Evolutionary conservation across 176 grass and related monocot species (phyloP).

Genomic region (Zoysia japonica): DNA sequence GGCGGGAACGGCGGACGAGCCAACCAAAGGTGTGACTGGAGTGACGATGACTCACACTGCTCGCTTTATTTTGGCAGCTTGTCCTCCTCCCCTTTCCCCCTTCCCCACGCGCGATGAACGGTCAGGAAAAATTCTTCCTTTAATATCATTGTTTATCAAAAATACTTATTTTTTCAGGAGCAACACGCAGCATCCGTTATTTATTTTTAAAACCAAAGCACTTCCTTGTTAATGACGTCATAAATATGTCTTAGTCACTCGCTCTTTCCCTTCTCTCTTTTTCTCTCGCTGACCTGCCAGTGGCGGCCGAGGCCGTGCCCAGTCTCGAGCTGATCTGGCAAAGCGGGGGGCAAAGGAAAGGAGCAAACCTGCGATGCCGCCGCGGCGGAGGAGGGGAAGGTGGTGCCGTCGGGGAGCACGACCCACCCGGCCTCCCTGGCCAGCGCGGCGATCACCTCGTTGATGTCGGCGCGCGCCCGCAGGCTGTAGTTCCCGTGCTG

Average conservation of each 20-base stretch:
- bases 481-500: conserved; percentile 90
- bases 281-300: neutral
- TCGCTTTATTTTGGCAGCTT: neutral
- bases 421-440: conserved; percentile 62
- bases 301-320: neutral
- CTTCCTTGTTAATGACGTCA: conserved; percentile 14
- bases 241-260: neutral
- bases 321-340: neutral
- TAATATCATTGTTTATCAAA: neutral
- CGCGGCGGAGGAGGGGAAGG: conserved; percentile 49
- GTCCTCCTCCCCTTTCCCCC: neutral
- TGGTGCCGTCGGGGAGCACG: conserved; percentile 84
- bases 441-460: conserved; percentile 68
- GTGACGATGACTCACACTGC: neutral
- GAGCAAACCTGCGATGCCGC: conserved; percentile 20
- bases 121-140: neutral
- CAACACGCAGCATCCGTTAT: too few species aligned
- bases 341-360: neutral
- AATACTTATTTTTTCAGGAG: neutral
- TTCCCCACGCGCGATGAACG: neutral
- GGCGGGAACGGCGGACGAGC: conserved; percentile 9
- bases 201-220: neutral
- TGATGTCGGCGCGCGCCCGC: conserved; percentile 73
- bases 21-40: neutral
- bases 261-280: neutral